phyloP scores from a whole-genome alignment of 2,329 filamentous ascomycete genomes.

The Ilyonectria sp. region DNA sequence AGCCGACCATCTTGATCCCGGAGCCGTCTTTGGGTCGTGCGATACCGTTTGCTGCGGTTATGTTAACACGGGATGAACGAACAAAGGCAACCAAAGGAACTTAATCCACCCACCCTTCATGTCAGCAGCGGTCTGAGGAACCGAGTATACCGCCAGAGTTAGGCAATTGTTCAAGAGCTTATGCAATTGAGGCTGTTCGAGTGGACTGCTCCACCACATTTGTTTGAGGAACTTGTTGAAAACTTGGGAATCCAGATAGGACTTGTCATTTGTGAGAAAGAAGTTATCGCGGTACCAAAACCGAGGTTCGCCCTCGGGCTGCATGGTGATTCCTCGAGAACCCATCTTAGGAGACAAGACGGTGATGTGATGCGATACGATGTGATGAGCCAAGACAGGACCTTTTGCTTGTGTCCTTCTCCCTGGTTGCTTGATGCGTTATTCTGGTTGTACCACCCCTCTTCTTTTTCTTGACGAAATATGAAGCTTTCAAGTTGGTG shows the following conservation, averaged over 20 bases:
- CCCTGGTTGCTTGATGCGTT: neutral
- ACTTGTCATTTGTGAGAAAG: slow-evolving; percentile 73
- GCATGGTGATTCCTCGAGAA: slow-evolving; percentile 44
- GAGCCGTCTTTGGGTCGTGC: slow-evolving; percentile 50
- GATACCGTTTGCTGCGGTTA: slow-evolving; percentile 50
- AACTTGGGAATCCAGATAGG: slow-evolving; percentile 67
- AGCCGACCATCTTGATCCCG: slow-evolving; percentile 56
- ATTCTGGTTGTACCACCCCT: slow-evolving; percentile 4
- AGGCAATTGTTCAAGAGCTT: slow-evolving; percentile 71
- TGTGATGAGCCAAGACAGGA: neutral
- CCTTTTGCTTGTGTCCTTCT: slow-evolving; percentile 9
- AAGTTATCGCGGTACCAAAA: slow-evolving; percentile 70
- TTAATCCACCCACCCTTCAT: slow-evolving; percentile 56
- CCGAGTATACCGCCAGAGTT: slow-evolving; percentile 71
- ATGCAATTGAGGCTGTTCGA: slow-evolving; percentile 64
- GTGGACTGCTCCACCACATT: slow-evolving; percentile 72
- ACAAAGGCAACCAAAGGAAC: slow-evolving; percentile 33
- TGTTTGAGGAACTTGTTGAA: slow-evolving; percentile 71
- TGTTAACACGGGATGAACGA: slow-evolving; percentile 25
- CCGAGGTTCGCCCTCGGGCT: slow-evolving; percentile 52
- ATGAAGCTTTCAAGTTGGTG: slow-evolving; percentile 19
- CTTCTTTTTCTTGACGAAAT: slow-evolving; percentile 7
- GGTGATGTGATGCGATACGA: neutral
- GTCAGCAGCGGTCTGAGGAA: slow-evolving; percentile 55
- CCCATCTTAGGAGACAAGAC: slow-evolving; percentile 40